These are phyloP conservation scores for Aspergillus thermomutatus DNA, from an alignment of 2,329 filamentous ascomycete species.

Conservation along the genomic window DNA sequence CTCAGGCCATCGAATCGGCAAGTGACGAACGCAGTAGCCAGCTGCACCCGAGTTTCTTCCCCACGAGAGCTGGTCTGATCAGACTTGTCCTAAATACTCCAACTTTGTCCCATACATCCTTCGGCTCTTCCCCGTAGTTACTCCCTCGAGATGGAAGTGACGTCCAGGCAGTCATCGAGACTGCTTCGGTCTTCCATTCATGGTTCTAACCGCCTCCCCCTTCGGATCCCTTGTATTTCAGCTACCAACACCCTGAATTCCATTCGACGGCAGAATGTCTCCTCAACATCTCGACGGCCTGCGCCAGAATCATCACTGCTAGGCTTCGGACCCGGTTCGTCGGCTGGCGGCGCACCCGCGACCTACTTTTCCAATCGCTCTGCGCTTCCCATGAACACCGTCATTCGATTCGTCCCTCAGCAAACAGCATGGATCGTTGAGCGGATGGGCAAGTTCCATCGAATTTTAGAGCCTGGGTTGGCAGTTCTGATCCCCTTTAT, in stretches of 20 bases:
- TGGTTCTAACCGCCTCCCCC: slow-evolving; percentile 18
- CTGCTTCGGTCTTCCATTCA: slow-evolving; percentile 27
- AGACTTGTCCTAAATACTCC: slow-evolving; percentile 6
- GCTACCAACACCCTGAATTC: slow-evolving; percentile 19
- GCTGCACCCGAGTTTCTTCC: slow-evolving; percentile 16
- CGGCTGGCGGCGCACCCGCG: slow-evolving; percentile 48
- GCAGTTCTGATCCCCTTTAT: slow-evolving; percentile 85
- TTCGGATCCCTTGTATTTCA: slow-evolving; percentile 21
- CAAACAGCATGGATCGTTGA: slow-evolving; percentile 99
- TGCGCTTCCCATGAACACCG: slow-evolving; percentile 81
- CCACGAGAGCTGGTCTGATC: slow-evolving; percentile 8
- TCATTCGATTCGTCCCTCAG: slow-evolving; percentile 96
- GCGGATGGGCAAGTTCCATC: slow-evolving; percentile 96
- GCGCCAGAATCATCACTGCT: slow-evolving; percentile 35
- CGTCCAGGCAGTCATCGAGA: slow-evolving; percentile 33
- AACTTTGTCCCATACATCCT: slow-evolving; percentile 1
- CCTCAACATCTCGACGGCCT: slow-evolving; percentile 24
- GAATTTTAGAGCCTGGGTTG: slow-evolving; percentile 87
- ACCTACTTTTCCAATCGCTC: slow-evolving; percentile 72
- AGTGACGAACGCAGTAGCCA: slow-evolving; percentile 10
- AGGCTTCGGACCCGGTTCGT: slow-evolving; percentile 22
- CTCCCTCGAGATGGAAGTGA: slow-evolving; percentile 33
- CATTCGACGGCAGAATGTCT: slow-evolving; percentile 28
- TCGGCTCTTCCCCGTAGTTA: neutral
- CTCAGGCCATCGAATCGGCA: slow-evolving; percentile 21